Evolutionary conservation across 148 eudicot genomes (phyloP).

Genomic region (Spergularia marina): DNA sequence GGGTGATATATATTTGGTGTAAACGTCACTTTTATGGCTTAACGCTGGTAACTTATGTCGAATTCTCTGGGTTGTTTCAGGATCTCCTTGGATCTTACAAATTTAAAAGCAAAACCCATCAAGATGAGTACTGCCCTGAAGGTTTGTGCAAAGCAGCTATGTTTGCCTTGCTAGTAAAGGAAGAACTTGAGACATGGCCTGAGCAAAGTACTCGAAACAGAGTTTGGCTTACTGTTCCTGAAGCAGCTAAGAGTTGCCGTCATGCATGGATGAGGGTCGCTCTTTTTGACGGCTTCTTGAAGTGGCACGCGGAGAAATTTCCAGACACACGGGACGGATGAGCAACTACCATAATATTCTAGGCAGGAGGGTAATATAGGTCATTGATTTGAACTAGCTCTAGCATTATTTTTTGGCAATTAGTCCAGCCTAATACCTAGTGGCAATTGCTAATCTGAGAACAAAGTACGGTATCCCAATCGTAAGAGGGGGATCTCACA

Average conservation of each 20-base stretch:
- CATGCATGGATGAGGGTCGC: constrained; percentile 63
- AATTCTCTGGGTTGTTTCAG: constrained; percentile 13
- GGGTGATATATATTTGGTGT: too few relatives aligned
- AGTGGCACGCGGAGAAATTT: constrained; percentile 39
- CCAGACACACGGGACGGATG: constrained; percentile 5
- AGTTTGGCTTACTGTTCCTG: constrained; percentile 43
- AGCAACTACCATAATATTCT: neutral
- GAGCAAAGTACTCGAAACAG: constrained; percentile 49
- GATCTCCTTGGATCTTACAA: constrained; percentile 43
- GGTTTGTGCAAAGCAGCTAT: constrained; percentile 55
- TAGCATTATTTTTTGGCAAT: too few relatives aligned
- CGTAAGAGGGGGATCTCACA: neutral
- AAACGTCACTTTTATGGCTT: too few relatives aligned
- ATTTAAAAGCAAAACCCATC: constrained; percentile 55
- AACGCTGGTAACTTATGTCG: too few relatives aligned
- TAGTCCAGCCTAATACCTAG: neutral
- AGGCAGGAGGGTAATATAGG: constrained; percentile 3
- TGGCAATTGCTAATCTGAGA: constrained; percentile 6
- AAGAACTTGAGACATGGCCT: constrained; percentile 58
- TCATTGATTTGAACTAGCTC: neutral
- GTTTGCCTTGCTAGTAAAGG: constrained; percentile 55
- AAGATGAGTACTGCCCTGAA: constrained; percentile 49
- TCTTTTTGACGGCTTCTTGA: constrained; percentile 43
- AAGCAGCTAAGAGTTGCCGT: constrained; percentile 48
- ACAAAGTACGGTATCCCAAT: constrained; percentile 4